phyloP scores from a whole-genome alignment of 139 green algal species.

The Microglena sp. region DNA sequence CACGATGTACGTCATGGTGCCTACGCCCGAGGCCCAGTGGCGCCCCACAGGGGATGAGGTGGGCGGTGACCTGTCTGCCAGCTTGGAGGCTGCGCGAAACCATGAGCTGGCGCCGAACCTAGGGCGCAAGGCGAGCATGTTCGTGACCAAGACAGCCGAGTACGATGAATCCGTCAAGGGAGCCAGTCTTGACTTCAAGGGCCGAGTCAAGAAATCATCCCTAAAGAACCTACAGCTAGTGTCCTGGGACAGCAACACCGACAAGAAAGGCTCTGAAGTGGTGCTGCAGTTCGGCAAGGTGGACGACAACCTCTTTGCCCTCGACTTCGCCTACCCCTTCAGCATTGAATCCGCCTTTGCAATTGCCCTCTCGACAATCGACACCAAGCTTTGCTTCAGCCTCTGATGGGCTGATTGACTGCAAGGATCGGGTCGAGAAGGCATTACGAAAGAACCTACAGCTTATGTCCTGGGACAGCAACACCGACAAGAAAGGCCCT shows the following conservation, averaged over 20 bases:
- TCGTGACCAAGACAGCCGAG: constrained; percentile 31
- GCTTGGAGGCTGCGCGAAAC: constrained; percentile 22
- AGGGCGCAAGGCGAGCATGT: constrained; percentile 31
- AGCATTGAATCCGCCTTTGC: constrained; percentile 68
- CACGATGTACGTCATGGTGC: constrained; percentile 22
- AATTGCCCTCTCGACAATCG: constrained; percentile 34
- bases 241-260: constrained; percentile 7
- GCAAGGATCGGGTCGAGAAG: background rate
- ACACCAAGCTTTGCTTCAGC: constrained; percentile 47
- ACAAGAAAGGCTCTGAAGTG: constrained; percentile 42
- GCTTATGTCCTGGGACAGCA: background rate
- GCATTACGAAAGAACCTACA: background rate
- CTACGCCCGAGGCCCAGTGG: constrained; percentile 16
- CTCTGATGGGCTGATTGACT: too few species aligned
- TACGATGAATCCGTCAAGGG: constrained; percentile 25
- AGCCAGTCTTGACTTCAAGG: constrained; percentile 85
- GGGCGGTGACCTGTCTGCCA: constrained; percentile 14
- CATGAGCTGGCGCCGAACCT: constrained; percentile 20
- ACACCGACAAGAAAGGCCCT: too few species aligned
- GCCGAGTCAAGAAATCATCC: background rate
- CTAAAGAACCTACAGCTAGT: background rate
- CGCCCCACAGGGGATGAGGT: constrained; percentile 4
- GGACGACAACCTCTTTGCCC: constrained; percentile 70
- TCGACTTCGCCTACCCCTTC: constrained; percentile 82
- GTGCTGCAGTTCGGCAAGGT: constrained; percentile 71